A percentile compares a stretch with the other conserved stretches of the same genome.
phyloP scores from a whole-genome alignment of 495 filamentous ascomycete genomes.

The Lasiosphaeria miniovina region DNA sequence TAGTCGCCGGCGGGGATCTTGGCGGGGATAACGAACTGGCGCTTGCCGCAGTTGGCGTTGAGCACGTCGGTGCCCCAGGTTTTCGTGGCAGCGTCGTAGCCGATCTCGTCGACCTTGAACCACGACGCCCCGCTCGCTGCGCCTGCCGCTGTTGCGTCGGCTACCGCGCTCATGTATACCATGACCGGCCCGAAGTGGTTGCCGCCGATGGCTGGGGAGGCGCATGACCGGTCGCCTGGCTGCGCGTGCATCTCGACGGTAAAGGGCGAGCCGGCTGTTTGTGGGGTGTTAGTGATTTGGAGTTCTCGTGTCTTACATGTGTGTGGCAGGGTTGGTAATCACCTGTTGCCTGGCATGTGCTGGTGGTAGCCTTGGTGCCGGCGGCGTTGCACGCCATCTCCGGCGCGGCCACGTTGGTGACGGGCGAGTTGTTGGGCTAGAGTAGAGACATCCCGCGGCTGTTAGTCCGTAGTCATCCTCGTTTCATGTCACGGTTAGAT shows the following conservation, averaged over 20 bases:
- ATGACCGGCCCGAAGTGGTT: slow-evolving; percentile 36
- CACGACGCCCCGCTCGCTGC: slow-evolving; percentile 29
- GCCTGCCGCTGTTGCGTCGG: slow-evolving; percentile 36
- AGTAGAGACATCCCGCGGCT: slow-evolving; percentile 31
- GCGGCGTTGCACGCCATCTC: slow-evolving; percentile 39
- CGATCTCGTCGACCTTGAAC: slow-evolving; percentile 32
- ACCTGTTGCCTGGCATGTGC: slow-evolving; percentile 25
- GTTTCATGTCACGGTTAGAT: slow-evolving; percentile 36
- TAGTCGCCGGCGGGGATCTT: slow-evolving; percentile 46
- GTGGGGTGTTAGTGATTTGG: slow-evolving; percentile 34
- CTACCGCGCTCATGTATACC: slow-evolving; percentile 45
- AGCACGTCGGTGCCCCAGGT: slow-evolving; percentile 26
- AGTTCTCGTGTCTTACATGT: slow-evolving; percentile 26
- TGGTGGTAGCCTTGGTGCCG: slow-evolving; percentile 35
- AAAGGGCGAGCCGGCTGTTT: slow-evolving; percentile 27
- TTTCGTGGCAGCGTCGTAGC: slow-evolving; percentile 26
- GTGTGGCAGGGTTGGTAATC: slow-evolving; percentile 29
- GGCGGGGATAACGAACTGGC: slow-evolving; percentile 39
- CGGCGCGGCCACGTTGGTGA: slow-evolving; percentile 34
- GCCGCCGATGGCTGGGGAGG: slow-evolving; percentile 12
- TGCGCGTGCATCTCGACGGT: slow-evolving; percentile 32
- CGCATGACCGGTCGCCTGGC: slow-evolving; percentile 16
- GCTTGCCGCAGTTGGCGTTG: slow-evolving; percentile 38
- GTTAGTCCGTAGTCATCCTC: slow-evolving; percentile 19
- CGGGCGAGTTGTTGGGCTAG: slow-evolving; percentile 43